These are phyloP conservation scores for Rhodotorula diobovata DNA, from an alignment of 768 basidiomycete species.

Conservation along the genomic window DNA sequence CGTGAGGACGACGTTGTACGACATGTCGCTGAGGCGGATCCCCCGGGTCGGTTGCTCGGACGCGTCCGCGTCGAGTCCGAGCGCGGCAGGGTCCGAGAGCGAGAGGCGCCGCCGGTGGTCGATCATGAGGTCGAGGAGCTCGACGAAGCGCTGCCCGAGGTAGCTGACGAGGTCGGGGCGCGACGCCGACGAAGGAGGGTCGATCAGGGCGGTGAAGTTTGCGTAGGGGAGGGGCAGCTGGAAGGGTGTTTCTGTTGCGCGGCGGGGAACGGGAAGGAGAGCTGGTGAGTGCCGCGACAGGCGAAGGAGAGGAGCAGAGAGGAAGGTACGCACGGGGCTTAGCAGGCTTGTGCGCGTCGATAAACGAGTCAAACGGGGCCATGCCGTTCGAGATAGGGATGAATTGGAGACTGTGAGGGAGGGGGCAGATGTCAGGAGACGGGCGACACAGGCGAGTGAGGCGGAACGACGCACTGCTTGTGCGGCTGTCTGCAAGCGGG, in stretches of 20 bases:
- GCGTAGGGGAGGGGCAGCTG: slow-evolving; percentile 38
- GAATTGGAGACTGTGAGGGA: slow-evolving; percentile 30
- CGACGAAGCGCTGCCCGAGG: slow-evolving; percentile 62
- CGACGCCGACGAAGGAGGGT: slow-evolving; percentile 1
- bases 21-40: slow-evolving; percentile 55
- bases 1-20: slow-evolving; percentile 79
- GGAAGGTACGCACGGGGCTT: slow-evolving; percentile 3
- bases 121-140: slow-evolving; percentile 70
- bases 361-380: slow-evolving; percentile 31
- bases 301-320: background rate
- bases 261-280: background rate
- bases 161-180: slow-evolving; percentile 50
- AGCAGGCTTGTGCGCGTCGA: slow-evolving; percentile 27
- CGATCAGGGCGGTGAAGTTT: slow-evolving; percentile 31
- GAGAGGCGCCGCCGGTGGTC: slow-evolving; percentile 51
- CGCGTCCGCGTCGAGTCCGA: slow-evolving; percentile 61
- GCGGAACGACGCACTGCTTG: slow-evolving; percentile 26
- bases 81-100: slow-evolving; percentile 30
- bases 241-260: slow-evolving; percentile 21
- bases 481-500: slow-evolving; percentile 24
- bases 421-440: background rate
- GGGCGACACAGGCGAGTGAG: background rate
- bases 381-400: slow-evolving; percentile 35
- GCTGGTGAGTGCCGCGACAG: background rate
- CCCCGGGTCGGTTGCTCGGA: background rate